Evolutionary conservation across 129 eudicot species (phyloP).

Genomic region (Flaveria ramosissima): DNA sequence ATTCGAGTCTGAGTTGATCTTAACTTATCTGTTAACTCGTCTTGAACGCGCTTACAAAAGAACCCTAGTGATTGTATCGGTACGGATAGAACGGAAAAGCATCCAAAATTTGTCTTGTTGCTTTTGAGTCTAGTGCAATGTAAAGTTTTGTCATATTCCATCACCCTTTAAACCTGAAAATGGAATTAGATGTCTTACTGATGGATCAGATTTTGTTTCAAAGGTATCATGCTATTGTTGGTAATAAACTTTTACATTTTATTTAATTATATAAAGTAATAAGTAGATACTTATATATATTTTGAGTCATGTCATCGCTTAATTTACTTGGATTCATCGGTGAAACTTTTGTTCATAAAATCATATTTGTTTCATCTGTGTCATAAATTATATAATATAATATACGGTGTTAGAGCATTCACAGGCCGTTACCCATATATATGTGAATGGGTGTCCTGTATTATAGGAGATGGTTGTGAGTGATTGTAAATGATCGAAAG

Average conservation of each 20-base stretch:
- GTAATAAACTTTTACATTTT: neutral
- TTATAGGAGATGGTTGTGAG: no score
- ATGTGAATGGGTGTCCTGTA: no score
- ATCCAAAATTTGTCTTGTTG: conserved; percentile 13
- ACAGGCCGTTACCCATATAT: no score
- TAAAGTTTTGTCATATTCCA: conserved; percentile 17
- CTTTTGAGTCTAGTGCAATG: conserved; percentile 12
- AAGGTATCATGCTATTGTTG: conserved; percentile 14
- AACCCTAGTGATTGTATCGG: neutral
- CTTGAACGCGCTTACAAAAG: neutral
- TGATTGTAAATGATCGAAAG: no score
- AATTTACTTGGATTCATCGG: no score
- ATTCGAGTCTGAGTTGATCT: neutral
- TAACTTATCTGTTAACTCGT: neutral
- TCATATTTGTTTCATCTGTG: no score
- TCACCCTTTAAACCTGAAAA: conserved; percentile 13
- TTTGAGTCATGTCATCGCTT: no score
- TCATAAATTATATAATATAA: no score
- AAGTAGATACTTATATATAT: no score
- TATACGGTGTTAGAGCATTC: no score
- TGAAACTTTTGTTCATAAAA: no score
- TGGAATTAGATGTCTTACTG: conserved; percentile 34
- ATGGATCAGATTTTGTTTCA: conserved; percentile 33
- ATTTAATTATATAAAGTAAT: neutral
- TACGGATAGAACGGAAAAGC: conserved; percentile 29